Evolutionary conservation across 257 asterid species (phyloP).

Genomic region (Solanum clarkiae): DNA sequence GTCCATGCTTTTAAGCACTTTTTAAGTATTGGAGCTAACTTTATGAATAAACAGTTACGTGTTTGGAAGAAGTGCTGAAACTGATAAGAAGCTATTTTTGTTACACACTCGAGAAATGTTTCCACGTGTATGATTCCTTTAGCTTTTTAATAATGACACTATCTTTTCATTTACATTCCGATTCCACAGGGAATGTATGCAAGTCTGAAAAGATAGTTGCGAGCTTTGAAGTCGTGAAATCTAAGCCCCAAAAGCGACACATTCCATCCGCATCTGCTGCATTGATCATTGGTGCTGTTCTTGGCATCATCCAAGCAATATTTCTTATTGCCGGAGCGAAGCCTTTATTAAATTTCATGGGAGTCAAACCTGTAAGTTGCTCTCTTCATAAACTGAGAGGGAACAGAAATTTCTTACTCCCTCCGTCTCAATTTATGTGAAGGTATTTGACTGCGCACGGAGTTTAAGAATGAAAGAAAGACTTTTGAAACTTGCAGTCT

Average conservation of each 20-base stretch:
- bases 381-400: not conserved
- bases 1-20: not conserved
- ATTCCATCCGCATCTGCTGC: conserved; percentile 77
- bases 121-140: not conserved
- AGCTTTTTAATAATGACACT: not conserved
- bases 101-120: not conserved
- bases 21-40: not conserved
- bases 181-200: conserved; percentile 11
- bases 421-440: not conserved
- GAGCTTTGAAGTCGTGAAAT: conserved; percentile 21
- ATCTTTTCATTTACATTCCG: not conserved
- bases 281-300: conserved; percentile 43
- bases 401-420: not conserved
- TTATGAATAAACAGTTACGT: not conserved
- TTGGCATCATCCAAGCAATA: conserved; percentile 55
- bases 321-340: conserved; percentile 41
- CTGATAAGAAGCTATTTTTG: not conserved
- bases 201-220: not conserved
- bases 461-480: not conserved
- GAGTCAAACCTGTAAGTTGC: conserved; percentile 46
- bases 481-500: not conserved
- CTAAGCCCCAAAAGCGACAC: conserved; percentile 25
- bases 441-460: not conserved
- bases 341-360: conserved; percentile 65
- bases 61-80: not conserved